A percentile compares a stretch with the other conserved stretches of the same genome.
These are phyloP conservation scores for Theobroma cacao DNA, from an alignment of 345 rosid species.

Conservation along the genomic window DNA sequence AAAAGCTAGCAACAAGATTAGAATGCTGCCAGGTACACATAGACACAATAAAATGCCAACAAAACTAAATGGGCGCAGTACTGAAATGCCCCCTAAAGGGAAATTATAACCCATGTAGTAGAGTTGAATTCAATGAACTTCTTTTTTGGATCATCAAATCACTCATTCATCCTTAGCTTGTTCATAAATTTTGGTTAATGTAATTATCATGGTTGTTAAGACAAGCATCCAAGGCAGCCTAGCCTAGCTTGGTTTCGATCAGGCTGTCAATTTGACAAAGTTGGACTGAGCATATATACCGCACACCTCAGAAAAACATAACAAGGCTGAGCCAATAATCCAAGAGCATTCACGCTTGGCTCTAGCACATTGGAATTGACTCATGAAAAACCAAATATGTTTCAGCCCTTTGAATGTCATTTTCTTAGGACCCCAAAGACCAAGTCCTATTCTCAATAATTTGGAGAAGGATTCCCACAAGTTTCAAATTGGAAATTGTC, in stretches of 20 bases:
- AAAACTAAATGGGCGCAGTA: neutral
- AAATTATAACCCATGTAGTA: neutral
- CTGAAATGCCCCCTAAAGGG: neutral
- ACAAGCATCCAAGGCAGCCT: neutral
- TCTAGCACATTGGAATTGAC: neutral
- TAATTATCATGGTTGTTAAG: neutral
- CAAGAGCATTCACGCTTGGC: neutral
- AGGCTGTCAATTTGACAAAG: neutral
- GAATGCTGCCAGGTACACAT: neutral
- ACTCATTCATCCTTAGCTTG: neutral
- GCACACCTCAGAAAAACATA: neutral
- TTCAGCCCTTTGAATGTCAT: neutral
- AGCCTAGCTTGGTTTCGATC: neutral
- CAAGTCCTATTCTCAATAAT: constrained; percentile 12
- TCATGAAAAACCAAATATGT: neutral
- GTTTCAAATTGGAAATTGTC: constrained; percentile 5
- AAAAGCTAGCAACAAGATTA: neutral
- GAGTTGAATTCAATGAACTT: neutral
- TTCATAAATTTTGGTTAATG: neutral
- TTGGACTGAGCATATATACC: neutral
- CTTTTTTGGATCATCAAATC: neutral
- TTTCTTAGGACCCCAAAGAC: constrained; percentile 1
- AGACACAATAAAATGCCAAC: neutral
- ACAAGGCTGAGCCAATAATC: neutral
- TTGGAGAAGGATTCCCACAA: constrained; percentile 6